phyloP scores from a whole-genome alignment of 805 yeast species.

The Groenewaldozyma tartarivorans region DNA sequence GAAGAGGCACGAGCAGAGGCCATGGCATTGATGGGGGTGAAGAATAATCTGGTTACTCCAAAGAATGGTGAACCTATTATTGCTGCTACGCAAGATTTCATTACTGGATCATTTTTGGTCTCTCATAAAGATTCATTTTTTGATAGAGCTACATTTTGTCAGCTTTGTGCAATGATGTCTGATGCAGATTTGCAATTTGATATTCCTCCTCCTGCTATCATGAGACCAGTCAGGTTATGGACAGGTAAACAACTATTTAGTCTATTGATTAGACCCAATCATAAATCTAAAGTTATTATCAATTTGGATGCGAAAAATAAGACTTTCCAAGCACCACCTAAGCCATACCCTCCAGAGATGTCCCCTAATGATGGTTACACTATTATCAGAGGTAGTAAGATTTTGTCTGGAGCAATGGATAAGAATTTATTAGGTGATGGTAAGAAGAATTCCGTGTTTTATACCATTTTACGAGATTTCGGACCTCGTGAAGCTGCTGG shows the following conservation, averaged over 20 bases:
- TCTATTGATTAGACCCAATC: constrained; percentile 75
- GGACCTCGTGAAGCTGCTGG: constrained; percentile 94
- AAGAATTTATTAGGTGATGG: constrained; percentile 96
- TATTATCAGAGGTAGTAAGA: constrained; percentile 78
- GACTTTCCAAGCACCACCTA: constrained; percentile 69
- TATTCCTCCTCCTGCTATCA: constrained; percentile 88
- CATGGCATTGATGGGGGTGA: constrained; percentile 96
- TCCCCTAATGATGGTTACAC: constrained; percentile 96
- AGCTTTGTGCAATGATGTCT: constrained; percentile 88
- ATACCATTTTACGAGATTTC: constrained; percentile 87
- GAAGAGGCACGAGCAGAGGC: constrained; percentile 99
- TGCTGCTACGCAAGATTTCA: constrained; percentile 99
- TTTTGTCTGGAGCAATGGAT: constrained; percentile 93
- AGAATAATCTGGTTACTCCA: constrained; percentile 88
- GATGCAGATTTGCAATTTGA: constrained; percentile 85
- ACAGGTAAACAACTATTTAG: constrained; percentile 96
- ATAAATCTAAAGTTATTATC: constrained; percentile 64
- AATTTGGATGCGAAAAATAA: constrained; percentile 93
- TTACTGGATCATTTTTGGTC: constrained; percentile 88
- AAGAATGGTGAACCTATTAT: constrained; percentile 98
- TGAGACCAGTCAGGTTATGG: constrained; percentile 87
- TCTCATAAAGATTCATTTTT: constrained; percentile 90
- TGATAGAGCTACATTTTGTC: constrained; percentile 77
- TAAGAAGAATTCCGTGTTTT: constrained; percentile 92
- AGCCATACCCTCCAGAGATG: constrained; percentile 79